Conservation (phyloP, 805 yeast species). For the Zygosaccharomyces kombuchaensis region DNA sequence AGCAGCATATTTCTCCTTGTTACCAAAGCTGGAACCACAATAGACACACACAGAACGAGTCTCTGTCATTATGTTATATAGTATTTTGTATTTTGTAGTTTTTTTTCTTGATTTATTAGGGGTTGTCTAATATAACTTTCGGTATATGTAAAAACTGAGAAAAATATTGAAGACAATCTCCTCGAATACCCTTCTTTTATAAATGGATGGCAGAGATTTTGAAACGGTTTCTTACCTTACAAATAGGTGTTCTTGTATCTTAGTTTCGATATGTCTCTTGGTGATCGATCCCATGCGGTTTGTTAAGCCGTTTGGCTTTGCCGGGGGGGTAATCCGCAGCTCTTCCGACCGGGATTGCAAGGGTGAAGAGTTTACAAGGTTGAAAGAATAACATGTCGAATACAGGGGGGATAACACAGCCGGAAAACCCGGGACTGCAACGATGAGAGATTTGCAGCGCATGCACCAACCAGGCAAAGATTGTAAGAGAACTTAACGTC, state of each 20-base stretch:
- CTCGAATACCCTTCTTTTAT: background rate
- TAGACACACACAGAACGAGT: slow-evolving; percentile 63
- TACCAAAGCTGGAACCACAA: slow-evolving; percentile 81
- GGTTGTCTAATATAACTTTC: background rate
- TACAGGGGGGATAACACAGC: background rate
- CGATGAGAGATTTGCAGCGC: too few relatives aligned
- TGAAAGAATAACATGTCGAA: background rate
- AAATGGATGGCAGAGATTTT: background rate
- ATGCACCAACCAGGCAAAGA: too few relatives aligned
- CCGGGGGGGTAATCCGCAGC: slow-evolving; percentile 1
- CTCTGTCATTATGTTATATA: slow-evolving; percentile 2
- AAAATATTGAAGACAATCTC: background rate
- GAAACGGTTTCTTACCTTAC: background rate
- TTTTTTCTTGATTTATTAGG: background rate
- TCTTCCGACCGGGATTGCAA: background rate
- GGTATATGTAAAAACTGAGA: background rate
- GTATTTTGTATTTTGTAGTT: background rate
- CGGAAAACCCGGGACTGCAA: background rate
- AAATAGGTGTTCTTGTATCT: background rate
- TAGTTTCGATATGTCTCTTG: background rate
- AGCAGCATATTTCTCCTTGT: slow-evolving; percentile 43
- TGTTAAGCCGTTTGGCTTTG: slow-evolving; percentile 1
- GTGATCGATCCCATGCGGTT: background rate
- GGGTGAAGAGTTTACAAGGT: background rate
- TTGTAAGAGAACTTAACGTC: too few relatives aligned